Base-by-base conservation (phyloP, 2,329 filamentous ascomycete genomes). In the Hirsutella rhossiliensis region DNA sequence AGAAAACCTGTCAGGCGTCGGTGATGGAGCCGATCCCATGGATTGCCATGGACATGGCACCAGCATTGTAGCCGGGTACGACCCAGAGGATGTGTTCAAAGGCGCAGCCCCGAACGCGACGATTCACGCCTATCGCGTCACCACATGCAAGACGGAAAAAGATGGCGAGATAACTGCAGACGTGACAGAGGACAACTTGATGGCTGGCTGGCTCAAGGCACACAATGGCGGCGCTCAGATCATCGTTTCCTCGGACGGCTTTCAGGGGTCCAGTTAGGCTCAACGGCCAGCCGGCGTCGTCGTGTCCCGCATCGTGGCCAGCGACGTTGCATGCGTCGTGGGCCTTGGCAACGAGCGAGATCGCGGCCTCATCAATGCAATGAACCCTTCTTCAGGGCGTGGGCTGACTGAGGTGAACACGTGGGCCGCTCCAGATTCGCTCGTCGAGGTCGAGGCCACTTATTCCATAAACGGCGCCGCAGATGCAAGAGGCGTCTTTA, bases 21-120 rank as follows among this genome's bases (percentile, higher is more conserved):
- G 47, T 2, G 23, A 44, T 1, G 13, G 15, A 8, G 15, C 5
- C 19, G 42, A 46, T 27, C 34, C 37, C 13, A 31, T 32, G 13
- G 47, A 48, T 28, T 48, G 44, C 34, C 5, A 27, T 19, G 42
- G 44, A 17, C 47, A 48, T 42, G 47, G 47, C 42, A 48, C 47
- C 3, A 19, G 36, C 38, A 18, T 48, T 17, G 11, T 44, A 9
- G 44, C 44, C 13, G 40, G 44, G 17, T 20, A 38, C 17, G 28
- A 44, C n/a, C 8, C 30, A 18, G 36, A 20, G 6, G 19, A 11
- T 12, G 32, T 38, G 34, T 46, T 42, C 17, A 20, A 37, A 1
- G 44, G 47, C 36, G 47, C 30, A n/a, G 44, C 41, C 15, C 44
- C 44, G 7, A 38, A 41, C 19, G 44, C 41, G 9, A 43, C 41